Evolutionary conservation across 1,284 basidiomycete genomes (phyloP).

Genomic region (Cystobasidiaceae sp.): DNA sequence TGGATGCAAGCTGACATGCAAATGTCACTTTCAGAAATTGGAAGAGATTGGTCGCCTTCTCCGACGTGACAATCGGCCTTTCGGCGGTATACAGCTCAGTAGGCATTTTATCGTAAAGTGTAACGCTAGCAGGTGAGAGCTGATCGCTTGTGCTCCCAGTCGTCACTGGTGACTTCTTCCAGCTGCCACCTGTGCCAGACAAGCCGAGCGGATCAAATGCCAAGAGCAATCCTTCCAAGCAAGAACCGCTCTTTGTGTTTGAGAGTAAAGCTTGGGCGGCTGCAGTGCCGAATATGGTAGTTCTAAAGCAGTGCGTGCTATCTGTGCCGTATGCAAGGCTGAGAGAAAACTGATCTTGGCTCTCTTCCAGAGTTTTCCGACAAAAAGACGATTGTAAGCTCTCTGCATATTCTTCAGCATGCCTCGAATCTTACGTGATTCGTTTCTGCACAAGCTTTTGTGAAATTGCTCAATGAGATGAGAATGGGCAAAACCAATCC

Average conservation of each 20-base stretch:
- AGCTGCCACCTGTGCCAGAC: slow-evolving; percentile 76
- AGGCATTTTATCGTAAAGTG: background rate
- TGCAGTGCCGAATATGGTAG: slow-evolving; percentile 68
- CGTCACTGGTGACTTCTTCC: slow-evolving; percentile 92
- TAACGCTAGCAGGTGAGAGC: background rate
- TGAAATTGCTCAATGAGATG: slow-evolving; percentile 87
- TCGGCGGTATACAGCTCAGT: slow-evolving; percentile 65
- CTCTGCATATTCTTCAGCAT: background rate
- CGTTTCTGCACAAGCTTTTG: slow-evolving; percentile 55
- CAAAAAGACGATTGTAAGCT: slow-evolving; percentile 53
- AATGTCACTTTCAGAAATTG: slow-evolving; percentile 54
- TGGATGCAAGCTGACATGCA: background rate
- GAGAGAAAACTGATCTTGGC: background rate
- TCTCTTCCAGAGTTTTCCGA: slow-evolving; percentile 60
- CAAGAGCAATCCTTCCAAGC: too few species aligned
- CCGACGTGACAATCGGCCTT: slow-evolving; percentile 56
- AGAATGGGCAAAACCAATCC: slow-evolving; percentile 66
- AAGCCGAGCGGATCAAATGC: too few species aligned
- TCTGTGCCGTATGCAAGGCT: background rate
- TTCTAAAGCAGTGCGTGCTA: slow-evolving; percentile 60
- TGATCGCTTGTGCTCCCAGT: slow-evolving; percentile 49
- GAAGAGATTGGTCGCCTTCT: slow-evolving; percentile 61
- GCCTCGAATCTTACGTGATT: background rate
- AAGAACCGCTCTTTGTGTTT: too few species aligned
- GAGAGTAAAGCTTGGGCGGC: slow-evolving; percentile 75